These are phyloP conservation scores for Neurospora sublineolata DNA, from an alignment of 495 filamentous ascomycete genomes.

Conservation along the genomic window DNA sequence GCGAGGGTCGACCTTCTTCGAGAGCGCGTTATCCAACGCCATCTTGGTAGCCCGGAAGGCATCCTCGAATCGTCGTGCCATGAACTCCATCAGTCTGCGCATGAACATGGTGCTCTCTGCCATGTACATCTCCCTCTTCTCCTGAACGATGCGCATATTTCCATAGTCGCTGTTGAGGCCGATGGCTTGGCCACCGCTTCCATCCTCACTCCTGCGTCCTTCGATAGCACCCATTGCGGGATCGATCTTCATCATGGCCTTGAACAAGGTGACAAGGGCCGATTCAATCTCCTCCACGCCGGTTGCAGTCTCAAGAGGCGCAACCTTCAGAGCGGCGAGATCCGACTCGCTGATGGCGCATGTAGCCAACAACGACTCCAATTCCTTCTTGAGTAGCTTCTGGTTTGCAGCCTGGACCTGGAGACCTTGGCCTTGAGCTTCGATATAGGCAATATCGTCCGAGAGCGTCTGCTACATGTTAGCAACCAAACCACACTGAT, in stretches of 20 bases:
- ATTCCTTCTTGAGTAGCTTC: conserved; percentile 79
- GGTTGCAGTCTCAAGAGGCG: conserved; percentile 56
- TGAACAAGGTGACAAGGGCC: conserved; percentile 71
- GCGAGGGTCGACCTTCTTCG: conserved; percentile 41
- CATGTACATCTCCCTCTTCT: conserved; percentile 82
- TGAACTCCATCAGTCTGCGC: conserved; percentile 63
- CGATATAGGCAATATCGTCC: conserved; percentile 92
- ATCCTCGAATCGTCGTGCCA: conserved; percentile 68
- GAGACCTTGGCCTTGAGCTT: conserved; percentile 90
- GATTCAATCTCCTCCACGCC: conserved; percentile 67
- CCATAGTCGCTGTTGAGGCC: conserved; percentile 71
- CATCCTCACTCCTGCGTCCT: conserved; percentile 39
- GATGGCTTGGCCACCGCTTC: conserved; percentile 34
- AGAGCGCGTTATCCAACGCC: conserved; percentile 39
- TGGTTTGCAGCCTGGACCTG: conserved; percentile 97
- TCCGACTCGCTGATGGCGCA: conserved; percentile 73
- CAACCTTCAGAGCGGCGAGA: conserved; percentile 58
- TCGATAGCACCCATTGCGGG: conserved; percentile 52
- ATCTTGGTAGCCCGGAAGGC: conserved; percentile 54
- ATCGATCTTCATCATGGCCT: conserved; percentile 91
- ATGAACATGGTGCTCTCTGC: conserved; percentile 61
- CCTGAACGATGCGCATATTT: conserved; percentile 83
- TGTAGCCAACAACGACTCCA: conserved; percentile 69
- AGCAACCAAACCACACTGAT: conserved; percentile 23
- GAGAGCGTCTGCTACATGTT: conserved; percentile 60